A percentile compares a stretch with the other conserved stretches of the same genome.
Evolutionary conservation across 768 basidiomycete genomes (phyloP).

Genomic region (Megacollybia marginata): DNA sequence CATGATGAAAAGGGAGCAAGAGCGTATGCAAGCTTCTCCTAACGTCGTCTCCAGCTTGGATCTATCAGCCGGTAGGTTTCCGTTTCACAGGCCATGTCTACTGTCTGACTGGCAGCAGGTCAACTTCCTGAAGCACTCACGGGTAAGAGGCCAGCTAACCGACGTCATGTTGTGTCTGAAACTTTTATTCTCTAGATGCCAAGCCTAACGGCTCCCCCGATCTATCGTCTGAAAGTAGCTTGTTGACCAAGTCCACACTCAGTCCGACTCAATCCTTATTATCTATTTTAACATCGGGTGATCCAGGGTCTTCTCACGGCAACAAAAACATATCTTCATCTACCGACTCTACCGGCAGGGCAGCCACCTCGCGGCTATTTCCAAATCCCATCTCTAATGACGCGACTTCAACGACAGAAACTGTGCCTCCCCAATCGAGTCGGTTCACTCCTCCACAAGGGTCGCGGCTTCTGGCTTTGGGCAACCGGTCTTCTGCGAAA

Average conservation of each 20-base stretch:
- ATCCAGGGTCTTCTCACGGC: constrained; percentile 3
- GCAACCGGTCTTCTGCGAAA: constrained; percentile 18
- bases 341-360: background rate
- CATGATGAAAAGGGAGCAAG: constrained; percentile 75
- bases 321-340: background rate
- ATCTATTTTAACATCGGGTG: constrained; percentile 11
- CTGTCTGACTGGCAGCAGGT: too few relatives aligned
- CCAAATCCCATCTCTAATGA: constrained; percentile 22
- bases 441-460: constrained; percentile 42
- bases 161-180: too few relatives aligned
- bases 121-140: too few relatives aligned
- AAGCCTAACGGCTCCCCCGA: background rate
- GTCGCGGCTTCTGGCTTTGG: constrained; percentile 43
- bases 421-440: constrained; percentile 9
- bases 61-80: background rate
- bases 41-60: background rate
- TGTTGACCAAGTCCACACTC: background rate
- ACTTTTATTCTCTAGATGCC: too few relatives aligned
- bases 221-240: background rate
- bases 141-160: too few relatives aligned
- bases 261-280: constrained; percentile 6
- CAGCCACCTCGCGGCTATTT: constrained; percentile 27
- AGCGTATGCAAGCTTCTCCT: constrained; percentile 9
- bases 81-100: background rate
- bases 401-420: constrained; percentile 6